A percentile compares a stretch with the other conserved stretches of the same genome.
These are phyloP conservation scores for Ophiocordyceps camponoti-leonardi DNA, from an alignment of 2,329 filamentous ascomycete species.

Conservation along the genomic window DNA sequence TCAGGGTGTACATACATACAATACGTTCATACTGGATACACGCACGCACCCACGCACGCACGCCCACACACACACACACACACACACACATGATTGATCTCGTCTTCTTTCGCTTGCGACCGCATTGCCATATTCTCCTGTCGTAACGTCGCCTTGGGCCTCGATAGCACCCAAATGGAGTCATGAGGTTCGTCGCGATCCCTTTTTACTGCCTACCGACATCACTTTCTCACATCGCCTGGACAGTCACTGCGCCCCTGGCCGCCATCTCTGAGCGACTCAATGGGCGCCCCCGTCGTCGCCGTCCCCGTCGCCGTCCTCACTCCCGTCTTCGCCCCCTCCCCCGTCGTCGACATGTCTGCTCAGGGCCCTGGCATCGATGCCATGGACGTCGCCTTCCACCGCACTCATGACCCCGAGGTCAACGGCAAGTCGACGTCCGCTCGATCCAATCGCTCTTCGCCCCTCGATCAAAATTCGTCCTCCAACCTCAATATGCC, in stretches of 20 bases:
- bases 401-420: slow-evolving; percentile 20
- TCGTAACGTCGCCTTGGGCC: not conserved
- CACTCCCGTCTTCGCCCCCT: slow-evolving; percentile 32
- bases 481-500: slow-evolving; percentile 13
- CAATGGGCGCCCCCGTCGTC: slow-evolving; percentile 31
- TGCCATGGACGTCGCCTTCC: slow-evolving; percentile 42
- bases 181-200: not conserved
- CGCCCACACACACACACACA: not conserved
- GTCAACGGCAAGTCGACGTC: slow-evolving; percentile 16
- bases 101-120: slow-evolving; percentile 1
- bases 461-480: slow-evolving; percentile 19
- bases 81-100: not conserved
- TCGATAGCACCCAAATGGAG: not conserved
- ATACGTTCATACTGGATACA: too few relatives aligned
- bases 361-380: slow-evolving; percentile 40
- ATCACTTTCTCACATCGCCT: slow-evolving; percentile 3
- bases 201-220: not conserved
- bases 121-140: not conserved
- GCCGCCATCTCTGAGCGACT: slow-evolving; percentile 28
- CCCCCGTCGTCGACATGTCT: slow-evolving; percentile 40
- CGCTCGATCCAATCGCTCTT: slow-evolving; percentile 18
- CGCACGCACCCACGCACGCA: too few relatives aligned
- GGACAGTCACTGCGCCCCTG: slow-evolving; percentile 27
- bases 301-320: too few relatives aligned
- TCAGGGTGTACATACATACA: too few relatives aligned